These are phyloP conservation scores for Melanogaster broomeanus DNA, from an alignment of 768 basidiomycete species.

Conservation along the genomic window DNA sequence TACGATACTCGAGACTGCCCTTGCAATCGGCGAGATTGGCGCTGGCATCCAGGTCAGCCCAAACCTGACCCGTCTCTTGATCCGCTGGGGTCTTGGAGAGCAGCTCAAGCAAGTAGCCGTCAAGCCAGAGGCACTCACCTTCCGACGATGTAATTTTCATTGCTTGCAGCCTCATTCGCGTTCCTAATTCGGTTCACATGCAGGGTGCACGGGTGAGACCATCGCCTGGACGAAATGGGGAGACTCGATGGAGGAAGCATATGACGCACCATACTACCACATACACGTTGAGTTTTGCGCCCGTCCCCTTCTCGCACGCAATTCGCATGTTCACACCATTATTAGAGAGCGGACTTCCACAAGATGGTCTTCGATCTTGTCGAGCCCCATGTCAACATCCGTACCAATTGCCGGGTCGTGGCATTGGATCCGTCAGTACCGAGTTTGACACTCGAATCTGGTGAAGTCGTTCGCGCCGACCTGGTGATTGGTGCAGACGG, in stretches of 20 bases:
- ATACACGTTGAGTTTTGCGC: conserved; percentile 31
- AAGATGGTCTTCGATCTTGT: conserved; percentile 38
- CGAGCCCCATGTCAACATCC: conserved; percentile 37
- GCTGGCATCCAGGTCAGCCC: conserved; percentile 52
- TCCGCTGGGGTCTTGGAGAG: conserved; percentile 51
- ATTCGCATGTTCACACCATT: background rate
- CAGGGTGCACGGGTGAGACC: conserved; percentile 36
- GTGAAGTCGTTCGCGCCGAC: conserved; percentile 44
- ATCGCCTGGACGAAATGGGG: conserved; percentile 40
- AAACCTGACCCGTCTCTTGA: conserved; percentile 47
- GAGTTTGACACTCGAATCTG: conserved; percentile 41
- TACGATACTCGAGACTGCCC: conserved; percentile 47
- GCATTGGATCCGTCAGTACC: conserved; percentile 35
- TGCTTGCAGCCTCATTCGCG: background rate
- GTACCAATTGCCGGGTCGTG: conserved; percentile 38
- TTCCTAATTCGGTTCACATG: background rate
- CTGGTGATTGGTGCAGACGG: conserved; percentile 54
- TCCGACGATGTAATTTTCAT: conserved; percentile 42
- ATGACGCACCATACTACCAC: conserved; percentile 36
- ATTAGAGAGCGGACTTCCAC: conserved; percentile 49
- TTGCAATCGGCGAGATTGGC: conserved; percentile 44
- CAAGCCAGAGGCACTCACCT: conserved; percentile 38
- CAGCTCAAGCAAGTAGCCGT: conserved; percentile 40
- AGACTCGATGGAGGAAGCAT: conserved; percentile 29
- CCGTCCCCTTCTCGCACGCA: background rate